Evolutionary conservation across 768 basidiomycete genomes (phyloP).

Genomic region (Amanita exitialis): DNA sequence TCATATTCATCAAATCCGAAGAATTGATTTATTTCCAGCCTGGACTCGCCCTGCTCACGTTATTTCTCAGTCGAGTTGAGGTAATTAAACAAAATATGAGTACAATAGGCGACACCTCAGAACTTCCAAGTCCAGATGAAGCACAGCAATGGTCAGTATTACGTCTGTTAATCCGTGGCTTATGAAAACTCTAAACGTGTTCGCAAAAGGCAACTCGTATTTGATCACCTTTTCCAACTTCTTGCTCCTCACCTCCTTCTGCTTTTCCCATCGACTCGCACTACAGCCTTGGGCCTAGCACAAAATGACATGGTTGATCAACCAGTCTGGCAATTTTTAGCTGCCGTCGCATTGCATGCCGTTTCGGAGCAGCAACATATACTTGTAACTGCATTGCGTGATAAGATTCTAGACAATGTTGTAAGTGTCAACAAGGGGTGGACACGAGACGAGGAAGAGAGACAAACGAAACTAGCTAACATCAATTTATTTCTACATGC

Average conservation of each 20-base stretch:
- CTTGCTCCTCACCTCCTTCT: constrained; percentile 65
- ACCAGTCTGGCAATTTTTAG: constrained; percentile 93
- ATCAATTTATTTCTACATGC: constrained; percentile 88
- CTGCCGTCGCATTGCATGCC: constrained; percentile 79
- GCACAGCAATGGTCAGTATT: constrained; percentile 55
- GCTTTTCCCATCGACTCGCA: constrained; percentile 88
- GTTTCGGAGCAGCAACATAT: constrained; percentile 80
- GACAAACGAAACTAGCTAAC: constrained; percentile 74
- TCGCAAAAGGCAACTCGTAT: constrained; percentile 67
- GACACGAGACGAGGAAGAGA: constrained; percentile 62
- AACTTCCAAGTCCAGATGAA: constrained; percentile 62
- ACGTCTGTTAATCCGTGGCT: not conserved
- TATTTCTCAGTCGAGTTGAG: constrained; percentile 90
- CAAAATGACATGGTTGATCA: constrained; percentile 67
- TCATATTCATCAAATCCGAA: not conserved
- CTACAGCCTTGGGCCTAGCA: constrained; percentile 28
- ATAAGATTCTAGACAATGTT: constrained; percentile 91
- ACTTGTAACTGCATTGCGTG: constrained; percentile 77
- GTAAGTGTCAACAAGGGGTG: constrained; percentile 68
- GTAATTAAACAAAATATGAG: constrained; percentile 70
- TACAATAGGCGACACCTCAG: constrained; percentile 39
- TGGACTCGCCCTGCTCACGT: constrained; percentile 81
- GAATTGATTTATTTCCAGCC: constrained; percentile 41
- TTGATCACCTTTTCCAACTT: constrained; percentile 77
- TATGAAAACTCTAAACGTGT: constrained; percentile 6